phyloP scores from a whole-genome alignment of 2,329 filamentous ascomycete genomes.

The Sclerotinia trifoliorum region DNA sequence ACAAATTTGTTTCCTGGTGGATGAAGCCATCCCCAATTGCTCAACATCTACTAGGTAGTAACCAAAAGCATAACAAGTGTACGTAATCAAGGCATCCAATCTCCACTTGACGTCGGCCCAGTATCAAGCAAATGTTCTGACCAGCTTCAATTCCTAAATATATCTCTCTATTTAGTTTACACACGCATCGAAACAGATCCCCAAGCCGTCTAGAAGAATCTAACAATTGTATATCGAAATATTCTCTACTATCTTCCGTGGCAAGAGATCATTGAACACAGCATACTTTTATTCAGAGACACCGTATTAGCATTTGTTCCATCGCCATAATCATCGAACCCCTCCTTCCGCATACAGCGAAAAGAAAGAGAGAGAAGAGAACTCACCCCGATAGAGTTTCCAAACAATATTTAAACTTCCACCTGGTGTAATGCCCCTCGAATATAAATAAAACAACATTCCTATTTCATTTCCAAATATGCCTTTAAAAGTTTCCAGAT shows the following conservation, averaged over 20 bases:
- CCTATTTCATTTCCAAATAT: conserved; percentile 9
- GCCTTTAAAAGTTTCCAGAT: neutral
- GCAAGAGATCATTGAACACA: neutral
- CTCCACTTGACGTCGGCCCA: neutral
- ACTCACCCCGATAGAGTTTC: fast-evolving
- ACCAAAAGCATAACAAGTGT: neutral
- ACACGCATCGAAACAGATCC: neutral
- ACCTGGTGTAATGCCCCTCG: neutral
- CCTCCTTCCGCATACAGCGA: neutral
- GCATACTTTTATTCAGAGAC: too few species aligned
- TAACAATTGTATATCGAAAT: too few species aligned
- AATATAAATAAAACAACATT: conserved; percentile 11
- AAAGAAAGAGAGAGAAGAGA: too few species aligned
- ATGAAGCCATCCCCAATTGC: neutral
- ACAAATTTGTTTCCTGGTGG: neutral
- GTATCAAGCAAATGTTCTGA: neutral
- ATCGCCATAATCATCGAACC: neutral
- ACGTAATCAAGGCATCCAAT: neutral
- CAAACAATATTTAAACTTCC: fast-evolving
- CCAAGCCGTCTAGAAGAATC: neutral
- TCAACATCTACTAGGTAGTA: neutral
- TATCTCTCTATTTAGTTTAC: neutral
- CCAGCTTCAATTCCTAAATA: neutral
- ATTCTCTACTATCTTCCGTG: neutral
- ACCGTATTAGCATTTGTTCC: neutral